Conservation (phyloP, 2,329 filamentous ascomycete genomes). For the Fusarium multiceps region DNA sequence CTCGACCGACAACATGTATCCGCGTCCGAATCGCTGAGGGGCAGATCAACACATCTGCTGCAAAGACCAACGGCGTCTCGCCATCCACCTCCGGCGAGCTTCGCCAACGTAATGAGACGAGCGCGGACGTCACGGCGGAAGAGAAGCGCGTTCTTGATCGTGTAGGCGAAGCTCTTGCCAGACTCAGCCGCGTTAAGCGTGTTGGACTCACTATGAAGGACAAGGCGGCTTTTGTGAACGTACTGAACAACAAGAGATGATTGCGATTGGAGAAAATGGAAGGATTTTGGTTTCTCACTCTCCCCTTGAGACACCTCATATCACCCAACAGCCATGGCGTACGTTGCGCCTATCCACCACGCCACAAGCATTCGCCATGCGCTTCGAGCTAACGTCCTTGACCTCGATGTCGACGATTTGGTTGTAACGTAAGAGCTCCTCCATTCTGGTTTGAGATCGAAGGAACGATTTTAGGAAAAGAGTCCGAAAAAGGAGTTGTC, state of each 20-base stretch:
- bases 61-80: slow-evolving; percentile 51
- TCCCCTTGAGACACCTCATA: too few relatives aligned
- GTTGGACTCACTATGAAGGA: slow-evolving; percentile 86
- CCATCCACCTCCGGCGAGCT: slow-evolving; percentile 45
- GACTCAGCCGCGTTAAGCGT: slow-evolving; percentile 87
- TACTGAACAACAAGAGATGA: slow-evolving; percentile 62
- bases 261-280: background rate
- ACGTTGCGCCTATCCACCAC: slow-evolving; percentile 91
- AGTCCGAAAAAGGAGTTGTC: slow-evolving; percentile 19
- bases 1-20: slow-evolving; percentile 87
- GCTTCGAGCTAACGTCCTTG: slow-evolving; percentile 80
- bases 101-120: slow-evolving; percentile 43
- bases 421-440: slow-evolving; percentile 79
- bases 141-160: slow-evolving; percentile 80
- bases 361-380: slow-evolving; percentile 93
- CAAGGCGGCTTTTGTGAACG: slow-evolving; percentile 83
- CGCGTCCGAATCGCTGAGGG: slow-evolving; percentile 89
- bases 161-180: slow-evolving; percentile 86
- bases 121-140: slow-evolving; percentile 57
- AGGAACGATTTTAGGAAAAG: slow-evolving; percentile 1
- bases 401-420: slow-evolving; percentile 80
- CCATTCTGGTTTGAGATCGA: background rate
- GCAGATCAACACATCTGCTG: slow-evolving; percentile 64
- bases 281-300: background rate
- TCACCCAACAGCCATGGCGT: slow-evolving; percentile 74